phyloP scores from a whole-genome alignment of 2,329 filamentous ascomycete genomes.

The Ceratocystis cacaofunesta region DNA sequence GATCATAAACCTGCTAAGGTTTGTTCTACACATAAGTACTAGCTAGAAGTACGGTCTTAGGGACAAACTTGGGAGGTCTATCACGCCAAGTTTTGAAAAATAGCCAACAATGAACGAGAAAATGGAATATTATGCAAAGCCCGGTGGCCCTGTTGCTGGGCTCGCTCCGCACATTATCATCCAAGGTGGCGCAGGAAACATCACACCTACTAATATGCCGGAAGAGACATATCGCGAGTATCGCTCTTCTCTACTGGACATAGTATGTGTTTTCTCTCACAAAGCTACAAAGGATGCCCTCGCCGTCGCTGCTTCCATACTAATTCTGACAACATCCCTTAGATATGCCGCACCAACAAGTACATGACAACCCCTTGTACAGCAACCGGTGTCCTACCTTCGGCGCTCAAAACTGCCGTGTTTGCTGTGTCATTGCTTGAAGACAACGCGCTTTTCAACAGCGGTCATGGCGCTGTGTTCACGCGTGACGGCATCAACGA shows the following conservation, averaged over 20 bases:
- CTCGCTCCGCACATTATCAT: conserved; percentile 48
- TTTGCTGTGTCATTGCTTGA: conserved; percentile 64
- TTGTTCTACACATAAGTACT: no score
- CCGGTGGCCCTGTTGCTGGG: neutral
- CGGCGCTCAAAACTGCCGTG: conserved; percentile 58
- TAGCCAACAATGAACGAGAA: conserved; percentile 5
- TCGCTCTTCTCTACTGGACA: conserved; percentile 43
- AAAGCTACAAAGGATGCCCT: no score
- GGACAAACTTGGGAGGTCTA: no score
- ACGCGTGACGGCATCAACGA: conserved; percentile 71
- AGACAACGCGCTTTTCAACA: conserved; percentile 71
- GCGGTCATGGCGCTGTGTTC: conserved; percentile 71
- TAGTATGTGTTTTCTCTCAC: conserved; percentile 29
- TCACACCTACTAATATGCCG: conserved; percentile 43
- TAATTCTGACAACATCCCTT: neutral
- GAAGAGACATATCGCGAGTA: conserved; percentile 43
- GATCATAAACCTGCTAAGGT: neutral
- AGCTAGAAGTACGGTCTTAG: no score
- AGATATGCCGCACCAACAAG: conserved; percentile 32
- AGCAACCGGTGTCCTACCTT: conserved; percentile 25
- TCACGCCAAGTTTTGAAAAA: neutral
- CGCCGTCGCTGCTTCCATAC: neutral
- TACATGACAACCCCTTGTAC: conserved; percentile 31
- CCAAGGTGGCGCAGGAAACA: conserved; percentile 60
- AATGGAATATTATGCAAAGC: conserved; percentile 4